These are phyloP conservation scores for Rhynchosporium secalis DNA, from an alignment of 2,329 filamentous ascomycete species.

Conservation along the genomic window DNA sequence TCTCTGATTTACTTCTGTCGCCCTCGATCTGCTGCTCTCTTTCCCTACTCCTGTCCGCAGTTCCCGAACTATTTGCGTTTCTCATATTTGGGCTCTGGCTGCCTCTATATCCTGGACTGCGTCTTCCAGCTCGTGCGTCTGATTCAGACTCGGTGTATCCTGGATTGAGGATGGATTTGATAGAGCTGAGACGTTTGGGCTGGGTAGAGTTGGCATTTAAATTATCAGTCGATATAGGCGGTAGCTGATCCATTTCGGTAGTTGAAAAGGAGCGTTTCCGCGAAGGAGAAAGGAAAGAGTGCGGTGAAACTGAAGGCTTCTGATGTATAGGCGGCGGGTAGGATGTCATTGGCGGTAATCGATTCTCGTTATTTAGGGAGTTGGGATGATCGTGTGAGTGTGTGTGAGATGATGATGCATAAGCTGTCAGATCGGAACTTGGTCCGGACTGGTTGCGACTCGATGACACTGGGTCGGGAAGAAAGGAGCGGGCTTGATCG, in stretches of 20 bases:
- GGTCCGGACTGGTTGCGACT: conserved; percentile 36
- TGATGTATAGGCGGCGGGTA: conserved; percentile 46
- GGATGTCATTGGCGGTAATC: conserved; percentile 51
- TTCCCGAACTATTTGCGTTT: conserved; percentile 41
- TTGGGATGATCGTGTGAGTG: conserved; percentile 40
- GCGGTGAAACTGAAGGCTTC: conserved; percentile 60
- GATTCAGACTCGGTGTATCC: conserved; percentile 31
- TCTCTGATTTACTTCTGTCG: conserved; percentile 59
- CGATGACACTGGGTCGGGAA: conserved; percentile 35
- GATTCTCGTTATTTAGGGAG: conserved; percentile 56
- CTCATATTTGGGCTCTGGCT: conserved; percentile 24
- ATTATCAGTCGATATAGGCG: conserved; percentile 16
- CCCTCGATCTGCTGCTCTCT: conserved; percentile 44
- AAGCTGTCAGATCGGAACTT: conserved; percentile 47
- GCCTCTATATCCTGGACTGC: conserved; percentile 13
- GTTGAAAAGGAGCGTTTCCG: conserved; percentile 70
- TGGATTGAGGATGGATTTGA: conserved; percentile 74
- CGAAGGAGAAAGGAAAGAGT: conserved; percentile 58
- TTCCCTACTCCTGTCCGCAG: conserved; percentile 36
- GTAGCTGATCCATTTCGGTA: conserved; percentile 51
- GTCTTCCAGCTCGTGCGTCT: conserved; percentile 4
- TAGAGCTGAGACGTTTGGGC: conserved; percentile 68
- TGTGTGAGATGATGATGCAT: conserved; percentile 42
- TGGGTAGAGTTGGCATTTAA: conserved; percentile 43
- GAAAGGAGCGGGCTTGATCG: conserved; percentile 33